Evolutionary conservation across 805 yeast genomes (phyloP), one percentile per base, ranked within the genome.

Genomic region (Naumovozyma castellii): DNA sequence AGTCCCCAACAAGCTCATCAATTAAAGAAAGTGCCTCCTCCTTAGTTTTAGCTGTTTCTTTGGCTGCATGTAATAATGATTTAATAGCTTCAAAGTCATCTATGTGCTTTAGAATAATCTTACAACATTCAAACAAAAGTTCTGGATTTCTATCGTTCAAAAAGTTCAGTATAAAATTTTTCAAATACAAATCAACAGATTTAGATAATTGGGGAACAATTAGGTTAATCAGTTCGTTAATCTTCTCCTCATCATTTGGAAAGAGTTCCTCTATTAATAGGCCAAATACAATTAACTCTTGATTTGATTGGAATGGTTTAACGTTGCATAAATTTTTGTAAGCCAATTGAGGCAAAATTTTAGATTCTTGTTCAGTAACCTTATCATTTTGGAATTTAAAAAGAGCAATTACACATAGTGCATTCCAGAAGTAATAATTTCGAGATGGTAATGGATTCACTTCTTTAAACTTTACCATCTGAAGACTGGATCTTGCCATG

Each of bases 231-330:
- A 71, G 59, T 34, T 67, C 67, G 0, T 56, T 57, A 9, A 56
- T 44, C 16, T 68, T 60, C 0, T 62, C 62, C 31, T 49, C 56
- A 33, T 52, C 48, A 10, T 43, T 40, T 10, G 44, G 43, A 31
- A 53, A 57, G 28, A 57, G 39, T 34, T 62, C 57, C 34, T 64
- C 57, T 43, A 78, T 58, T 2, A 84, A 67, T 32, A 68, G 62
- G 2, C 76, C 77, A 42, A 70, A 69, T 2, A 85, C 73, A 46
- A 65, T 84, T 2, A 72, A 61, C 43, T 87, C 94, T 49, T 85
- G 94, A 6, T 80, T 74, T 16, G 67, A 64, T 32, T 64, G 47
- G 34, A 69, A 64, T 1, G 90, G 84, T 34, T 65, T 62, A 14
- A 71, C 54, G n/a, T 60, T 59, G 20, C 72, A 76, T 20, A 82